Conservation (phyloP, 2,329 filamentous ascomycete genomes). For the Xylaria sp. region DNA sequence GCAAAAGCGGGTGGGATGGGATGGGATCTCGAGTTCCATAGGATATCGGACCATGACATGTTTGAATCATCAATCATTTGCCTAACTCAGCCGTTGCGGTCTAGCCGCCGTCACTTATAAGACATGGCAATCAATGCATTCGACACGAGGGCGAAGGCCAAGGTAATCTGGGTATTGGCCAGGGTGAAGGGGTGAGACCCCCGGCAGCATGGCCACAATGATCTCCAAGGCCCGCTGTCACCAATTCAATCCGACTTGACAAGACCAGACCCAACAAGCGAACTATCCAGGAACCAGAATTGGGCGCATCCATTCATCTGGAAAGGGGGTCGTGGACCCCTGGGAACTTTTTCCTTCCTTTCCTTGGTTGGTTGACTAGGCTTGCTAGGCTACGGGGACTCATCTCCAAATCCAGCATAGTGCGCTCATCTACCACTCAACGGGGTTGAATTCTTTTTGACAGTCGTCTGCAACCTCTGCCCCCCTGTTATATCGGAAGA, state of each 20-base stretch:
- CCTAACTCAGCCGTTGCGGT: conserved; percentile 19
- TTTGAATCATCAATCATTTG: conserved; percentile 22
- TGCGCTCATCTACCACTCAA: neutral
- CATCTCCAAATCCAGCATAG: conserved; percentile 27
- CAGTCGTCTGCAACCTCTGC: neutral
- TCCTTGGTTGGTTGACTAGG: conserved; percentile 17
- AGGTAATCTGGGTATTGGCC: conserved; percentile 21
- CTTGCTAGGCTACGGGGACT: conserved; percentile 18
- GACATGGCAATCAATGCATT: conserved; percentile 24
- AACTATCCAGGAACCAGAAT: conserved; percentile 11
- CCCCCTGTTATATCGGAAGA: conserved; percentile 13
- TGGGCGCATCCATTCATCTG: conserved; percentile 11
- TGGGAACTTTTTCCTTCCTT: conserved; percentile 1
- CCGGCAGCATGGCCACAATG: neutral
- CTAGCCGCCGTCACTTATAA: conserved; percentile 12
- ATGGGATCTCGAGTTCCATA: neutral
- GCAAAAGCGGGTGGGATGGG: neutral
- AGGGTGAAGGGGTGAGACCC: conserved; percentile 5
- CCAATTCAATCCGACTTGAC: conserved; percentile 7
- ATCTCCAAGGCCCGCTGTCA: conserved; percentile 8
- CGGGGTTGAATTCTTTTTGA: conserved; percentile 5
- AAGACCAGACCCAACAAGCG: conserved; percentile 3
- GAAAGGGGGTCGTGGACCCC: conserved; percentile 32
- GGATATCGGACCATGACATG: neutral
- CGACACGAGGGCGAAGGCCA: conserved; percentile 11